A percentile compares a stretch with the other conserved stretches of the same genome.
phyloP scores from a whole-genome alignment of 2,329 filamentous ascomycete species.

The Cladophialophora bantiana region DNA sequence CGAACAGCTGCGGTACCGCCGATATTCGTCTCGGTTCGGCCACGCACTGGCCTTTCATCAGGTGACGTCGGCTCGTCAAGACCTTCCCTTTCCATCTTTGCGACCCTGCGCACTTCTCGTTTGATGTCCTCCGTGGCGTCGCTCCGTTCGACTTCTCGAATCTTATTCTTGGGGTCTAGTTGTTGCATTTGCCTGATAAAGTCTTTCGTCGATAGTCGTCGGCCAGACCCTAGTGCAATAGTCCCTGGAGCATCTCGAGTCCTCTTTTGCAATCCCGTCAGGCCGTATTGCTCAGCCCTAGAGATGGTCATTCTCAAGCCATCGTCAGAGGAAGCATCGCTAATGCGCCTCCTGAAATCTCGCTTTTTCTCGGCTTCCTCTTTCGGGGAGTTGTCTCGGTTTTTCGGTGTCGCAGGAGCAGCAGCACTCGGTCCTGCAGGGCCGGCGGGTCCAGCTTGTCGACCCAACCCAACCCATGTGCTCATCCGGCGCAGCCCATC shows the following conservation, averaged over 20 bases:
- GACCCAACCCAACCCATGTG: constrained; percentile 62
- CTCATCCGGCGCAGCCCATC: constrained; percentile 66
- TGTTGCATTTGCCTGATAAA: constrained; percentile 69
- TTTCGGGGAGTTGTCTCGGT: constrained; percentile 39
- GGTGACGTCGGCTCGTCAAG: constrained; percentile 29
- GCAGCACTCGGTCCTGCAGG: constrained; percentile 21
- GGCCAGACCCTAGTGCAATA: constrained; percentile 47
- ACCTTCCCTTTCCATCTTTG: constrained; percentile 40
- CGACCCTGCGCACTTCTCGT: constrained; percentile 46
- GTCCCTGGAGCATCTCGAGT: constrained; percentile 34
- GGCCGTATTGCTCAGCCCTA: constrained; percentile 49
- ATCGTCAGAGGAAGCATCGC: constrained; percentile 52
- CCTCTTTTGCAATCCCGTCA: constrained; percentile 51
- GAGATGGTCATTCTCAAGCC: constrained; percentile 68
- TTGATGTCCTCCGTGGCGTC: constrained; percentile 51
- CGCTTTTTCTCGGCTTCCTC: constrained; percentile 40
- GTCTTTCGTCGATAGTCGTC: constrained; percentile 69
- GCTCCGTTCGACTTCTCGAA: constrained; percentile 52
- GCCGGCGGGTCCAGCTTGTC: constrained; percentile 28
- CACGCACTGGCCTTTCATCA: constrained; percentile 32
- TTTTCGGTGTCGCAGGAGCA: constrained; percentile 43
- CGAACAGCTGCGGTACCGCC: background rate
- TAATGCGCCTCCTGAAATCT: constrained; percentile 37
- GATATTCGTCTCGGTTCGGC: constrained; percentile 26
- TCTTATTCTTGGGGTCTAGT: constrained; percentile 66